Conservation (phyloP, 371 early-diverging fungal species). For the Zychaea mexicana region DNA sequence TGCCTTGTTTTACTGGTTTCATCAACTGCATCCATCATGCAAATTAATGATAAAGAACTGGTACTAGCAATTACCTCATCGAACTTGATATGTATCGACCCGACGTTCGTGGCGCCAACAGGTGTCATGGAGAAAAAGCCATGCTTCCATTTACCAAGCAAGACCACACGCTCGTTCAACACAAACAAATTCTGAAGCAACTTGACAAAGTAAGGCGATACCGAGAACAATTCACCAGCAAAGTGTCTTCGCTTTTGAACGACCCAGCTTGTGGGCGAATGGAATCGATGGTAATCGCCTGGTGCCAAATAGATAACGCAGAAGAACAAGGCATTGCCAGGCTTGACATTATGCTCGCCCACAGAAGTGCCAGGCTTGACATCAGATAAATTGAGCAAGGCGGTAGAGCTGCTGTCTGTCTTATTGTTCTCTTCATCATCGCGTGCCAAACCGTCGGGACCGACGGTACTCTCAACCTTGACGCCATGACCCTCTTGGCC, state of each 20-base stretch:
- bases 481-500: slow-evolving; percentile 27
- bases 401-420: slow-evolving; percentile 21
- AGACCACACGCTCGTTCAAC: slow-evolving; percentile 92
- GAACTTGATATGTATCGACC: slow-evolving; percentile 91
- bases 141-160: slow-evolving; percentile 90
- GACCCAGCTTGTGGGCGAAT: slow-evolving; percentile 95
- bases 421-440: slow-evolving; percentile 23
- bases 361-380: slow-evolving; percentile 29
- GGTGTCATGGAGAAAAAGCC: slow-evolving; percentile 96
- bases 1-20: too few relatives aligned
- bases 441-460: slow-evolving; percentile 43
- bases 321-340: slow-evolving; percentile 80
- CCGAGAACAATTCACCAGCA: slow-evolving; percentile 92
- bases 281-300: slow-evolving; percentile 98
- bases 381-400: slow-evolving; percentile 10
- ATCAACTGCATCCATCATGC: too few relatives aligned
- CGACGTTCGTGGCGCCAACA: slow-evolving; percentile 98
- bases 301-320: slow-evolving; percentile 95
- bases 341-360: slow-evolving; percentile 49
- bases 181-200: slow-evolving; percentile 88
- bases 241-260: slow-evolving; percentile 88
- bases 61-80: slow-evolving; percentile 60
- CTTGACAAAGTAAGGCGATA: slow-evolving; percentile 87
- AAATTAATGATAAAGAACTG: too few relatives aligned
- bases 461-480: slow-evolving; percentile 36